Base-by-base conservation (phyloP, 2,329 filamentous ascomycete species). In the Coniella lustricola region DNA sequence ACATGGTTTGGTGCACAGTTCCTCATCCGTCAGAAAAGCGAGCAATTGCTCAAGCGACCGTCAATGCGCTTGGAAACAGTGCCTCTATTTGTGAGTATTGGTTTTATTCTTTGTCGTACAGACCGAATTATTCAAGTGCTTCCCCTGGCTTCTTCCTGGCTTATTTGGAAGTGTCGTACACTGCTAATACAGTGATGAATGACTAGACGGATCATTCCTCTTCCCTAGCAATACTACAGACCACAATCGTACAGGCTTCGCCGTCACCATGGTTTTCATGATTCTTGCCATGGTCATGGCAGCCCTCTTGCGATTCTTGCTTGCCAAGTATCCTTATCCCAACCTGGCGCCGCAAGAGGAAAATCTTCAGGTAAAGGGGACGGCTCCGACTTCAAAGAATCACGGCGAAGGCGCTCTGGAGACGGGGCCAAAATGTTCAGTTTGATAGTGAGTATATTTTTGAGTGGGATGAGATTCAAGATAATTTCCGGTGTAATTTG, bases 31-130 rank as follows among this genome's bases (percentile, higher is more conserved):
- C 39, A 5, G 46, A 48, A 21, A 48, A 49, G 18, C 46, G 46
- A 3, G 40, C 46, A 4, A 49, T 44, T n/a, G 46, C 44, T 12
- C 46, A 49, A 17, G 46, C 46, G 13, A 44, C 34, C 22, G 46
- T 49, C 17, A 44, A 49, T 14, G 46, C 40, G 3, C 42, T 49
- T n/a, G 41, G 47, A 12, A 49, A 49, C 14, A 45, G 47, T 38
- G 47, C 47, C 16, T 45, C 41, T 3, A 49, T 49, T 7, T 45
- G 47, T 45, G 25, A 41, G 41, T 25, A 2, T 5, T 7, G 33
- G 5, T 2, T 5, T 10, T 16, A 16, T 29, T 29, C 25, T 29
- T 29, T 5, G 5, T 10, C 25, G 25, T 29, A 5, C 5, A 29
- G 5, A 29, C 25, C 5, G 25, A 29, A 5, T 29, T 29, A 29